Evolutionary conservation across 2,329 filamentous ascomycete species (phyloP).

Genomic region (Pochonia chlamydosporia): DNA sequence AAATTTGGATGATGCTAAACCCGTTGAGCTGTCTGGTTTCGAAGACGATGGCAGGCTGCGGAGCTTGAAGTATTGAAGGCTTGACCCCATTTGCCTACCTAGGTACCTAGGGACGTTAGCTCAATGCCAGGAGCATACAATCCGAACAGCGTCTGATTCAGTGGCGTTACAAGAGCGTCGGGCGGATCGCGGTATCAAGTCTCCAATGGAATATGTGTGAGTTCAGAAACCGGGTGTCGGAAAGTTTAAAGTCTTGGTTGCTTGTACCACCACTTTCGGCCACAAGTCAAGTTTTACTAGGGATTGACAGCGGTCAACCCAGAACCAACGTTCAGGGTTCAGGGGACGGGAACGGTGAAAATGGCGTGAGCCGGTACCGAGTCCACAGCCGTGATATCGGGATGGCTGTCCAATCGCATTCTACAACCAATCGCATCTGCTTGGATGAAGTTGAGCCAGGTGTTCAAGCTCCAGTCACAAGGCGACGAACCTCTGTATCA

Average conservation of each 20-base stretch:
- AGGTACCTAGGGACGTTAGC: too few species aligned
- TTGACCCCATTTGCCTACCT: too few species aligned
- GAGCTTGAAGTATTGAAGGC: too few species aligned
- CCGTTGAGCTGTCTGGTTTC: too few species aligned
- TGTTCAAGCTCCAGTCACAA: too few species aligned
- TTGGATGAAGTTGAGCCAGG: too few species aligned
- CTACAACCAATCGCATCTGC: not conserved
- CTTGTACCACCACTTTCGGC: too few species aligned
- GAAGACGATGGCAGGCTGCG: too few species aligned
- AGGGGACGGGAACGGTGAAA: not conserved
- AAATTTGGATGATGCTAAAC: too few species aligned
- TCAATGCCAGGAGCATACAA: not conserved
- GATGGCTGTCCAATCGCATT: constrained; percentile 6
- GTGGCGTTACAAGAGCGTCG: not conserved
- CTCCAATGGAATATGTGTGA: not conserved
- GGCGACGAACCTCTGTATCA: too few species aligned
- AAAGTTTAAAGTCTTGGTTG: not conserved
- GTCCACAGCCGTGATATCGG: not conserved
- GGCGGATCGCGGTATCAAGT: not conserved
- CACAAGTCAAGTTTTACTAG: too few species aligned
- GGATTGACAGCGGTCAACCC: too few species aligned
- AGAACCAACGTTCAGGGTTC: not conserved
- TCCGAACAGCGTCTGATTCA: not conserved
- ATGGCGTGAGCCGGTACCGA: constrained; percentile 5
- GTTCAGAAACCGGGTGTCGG: not conserved